Base-by-base conservation (phyloP, 1,284 basidiomycete genomes). In the Baeospora myosura region DNA sequence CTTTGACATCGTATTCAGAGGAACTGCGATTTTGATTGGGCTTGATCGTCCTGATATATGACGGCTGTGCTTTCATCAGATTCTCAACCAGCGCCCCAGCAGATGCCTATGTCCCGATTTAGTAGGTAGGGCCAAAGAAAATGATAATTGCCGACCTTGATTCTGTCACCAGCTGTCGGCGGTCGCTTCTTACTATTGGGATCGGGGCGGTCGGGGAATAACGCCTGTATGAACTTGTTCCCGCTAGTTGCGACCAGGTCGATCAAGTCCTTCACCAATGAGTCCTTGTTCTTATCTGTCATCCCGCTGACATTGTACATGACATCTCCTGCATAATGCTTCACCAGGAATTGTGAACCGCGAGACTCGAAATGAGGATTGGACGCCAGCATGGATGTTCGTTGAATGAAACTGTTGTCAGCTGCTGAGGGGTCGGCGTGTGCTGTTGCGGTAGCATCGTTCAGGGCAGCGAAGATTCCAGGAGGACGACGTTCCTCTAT, bases 281-380 rank as follows among this genome's bases (percentile, higher is more conserved):
- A 81, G 56, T 99, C 96, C 74, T 98, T 98, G 74, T 99, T 99
- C 78, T 98, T 99, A 68, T 99, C 96, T 12, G 96, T 98, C 96
- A 98, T 98, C 6, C 96, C 96, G 11, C 85, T 61, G 5, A 98
- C 82, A 51, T 93, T 96, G 71, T 99, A 99, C 79, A 94, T 89
- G 51, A 99, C 96, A 59, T 98, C 96, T 52, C 96, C 96, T 21
- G 95, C 95, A 58, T 97, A 97, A 61, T 98, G 93, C 56, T 81
- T 86, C 49, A 96, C 88, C 46, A 95, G 62, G 68, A 95, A 95
- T 57, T 95, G 89, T 18, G 81, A 65, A 17, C 91, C 91, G 39
- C 92, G 85, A n/a, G 88, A 71, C 56, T 97, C 93, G 56, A 95
- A 97, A 62, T 97, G 92, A 11, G 85, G 74, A 64, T 92, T 95